A percentile compares a stretch with the other conserved stretches of the same genome.
Conservation (phyloP, 2,329 filamentous ascomycete genomes). For the Neonectria hederae region DNA sequence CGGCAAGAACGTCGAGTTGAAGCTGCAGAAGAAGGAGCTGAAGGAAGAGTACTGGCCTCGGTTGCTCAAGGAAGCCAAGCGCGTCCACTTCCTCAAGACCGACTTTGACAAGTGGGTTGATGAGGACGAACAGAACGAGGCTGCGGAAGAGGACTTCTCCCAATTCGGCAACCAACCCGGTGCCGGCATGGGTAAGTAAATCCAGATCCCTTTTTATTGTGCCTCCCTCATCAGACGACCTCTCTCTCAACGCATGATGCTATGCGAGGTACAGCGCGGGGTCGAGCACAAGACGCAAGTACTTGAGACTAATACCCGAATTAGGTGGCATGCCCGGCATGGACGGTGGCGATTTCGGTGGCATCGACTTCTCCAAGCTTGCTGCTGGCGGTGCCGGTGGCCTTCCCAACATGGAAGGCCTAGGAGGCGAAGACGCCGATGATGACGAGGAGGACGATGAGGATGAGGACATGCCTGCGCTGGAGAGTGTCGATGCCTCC, state of each 20-base stretch:
- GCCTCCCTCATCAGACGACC: not conserved
- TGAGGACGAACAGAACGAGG: constrained; percentile 97
- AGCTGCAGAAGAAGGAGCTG: constrained; percentile 96
- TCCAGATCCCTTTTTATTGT: not conserved
- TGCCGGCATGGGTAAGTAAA: constrained; percentile 69
- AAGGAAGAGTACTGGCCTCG: constrained; percentile 96
- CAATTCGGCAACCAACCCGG: constrained; percentile 60
- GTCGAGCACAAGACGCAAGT: constrained; percentile 5
- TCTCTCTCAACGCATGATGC: not conserved
- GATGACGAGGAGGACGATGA: constrained; percentile 64
- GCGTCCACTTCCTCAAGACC: constrained; percentile 95
- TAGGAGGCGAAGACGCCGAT: constrained; percentile 54
- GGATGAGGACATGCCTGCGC: constrained; percentile 86
- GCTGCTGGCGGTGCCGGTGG: constrained; percentile 63
- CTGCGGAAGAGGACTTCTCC: constrained; percentile 80
- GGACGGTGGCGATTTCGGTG: constrained; percentile 75
- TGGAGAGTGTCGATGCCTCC: constrained; percentile 69
- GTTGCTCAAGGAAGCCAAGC: constrained; percentile 88
- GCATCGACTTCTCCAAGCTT: constrained; percentile 95
- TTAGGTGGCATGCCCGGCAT: constrained; percentile 66
- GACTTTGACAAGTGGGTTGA: constrained; percentile 99
- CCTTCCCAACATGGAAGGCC: constrained; percentile 57
- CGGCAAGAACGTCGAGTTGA: constrained; percentile 85
- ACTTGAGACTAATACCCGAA: not conserved
- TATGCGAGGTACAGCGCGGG: not conserved